Evolutionary conservation across 805 yeast genomes (phyloP).

Genomic region (Candida germanica): DNA sequence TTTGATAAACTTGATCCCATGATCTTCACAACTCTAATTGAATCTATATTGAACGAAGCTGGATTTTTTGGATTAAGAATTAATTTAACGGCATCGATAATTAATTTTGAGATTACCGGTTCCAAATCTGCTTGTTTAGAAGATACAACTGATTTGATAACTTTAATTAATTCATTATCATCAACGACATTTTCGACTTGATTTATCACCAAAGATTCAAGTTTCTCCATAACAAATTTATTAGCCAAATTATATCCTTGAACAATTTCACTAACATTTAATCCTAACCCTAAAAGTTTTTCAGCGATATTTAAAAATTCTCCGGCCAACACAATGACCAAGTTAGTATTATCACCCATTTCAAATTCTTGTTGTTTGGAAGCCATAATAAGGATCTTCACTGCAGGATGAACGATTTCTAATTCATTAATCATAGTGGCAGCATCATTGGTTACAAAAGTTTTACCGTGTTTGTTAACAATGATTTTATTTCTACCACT

Average conservation of each 20-base stretch:
- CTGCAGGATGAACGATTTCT: slow-evolving; percentile 96
- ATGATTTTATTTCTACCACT: slow-evolving; percentile 96
- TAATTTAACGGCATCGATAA: slow-evolving; percentile 78
- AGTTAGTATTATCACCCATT: slow-evolving; percentile 95
- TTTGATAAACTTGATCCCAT: slow-evolving; percentile 82
- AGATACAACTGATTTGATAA: slow-evolving; percentile 81
- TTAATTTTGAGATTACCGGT: slow-evolving; percentile 69
- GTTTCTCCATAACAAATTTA: slow-evolving; percentile 63
- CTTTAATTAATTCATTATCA: slow-evolving; percentile 59
- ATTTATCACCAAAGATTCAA: slow-evolving; percentile 64
- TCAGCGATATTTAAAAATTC: slow-evolving; percentile 86
- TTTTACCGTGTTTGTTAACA: slow-evolving; percentile 81
- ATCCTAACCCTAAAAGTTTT: slow-evolving; percentile 76
- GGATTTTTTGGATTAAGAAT: slow-evolving; percentile 69
- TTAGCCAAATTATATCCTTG: slow-evolving; percentile 92
- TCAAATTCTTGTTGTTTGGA: slow-evolving; percentile 95
- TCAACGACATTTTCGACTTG: slow-evolving; percentile 56
- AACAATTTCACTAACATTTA: slow-evolving; percentile 87
- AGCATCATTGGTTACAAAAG: slow-evolving; percentile 94
- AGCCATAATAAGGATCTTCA: slow-evolving; percentile 92
- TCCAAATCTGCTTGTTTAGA: slow-evolving; percentile 93
- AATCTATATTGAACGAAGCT: slow-evolving; percentile 78
- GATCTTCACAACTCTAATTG: slow-evolving; percentile 91
- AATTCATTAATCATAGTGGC: slow-evolving; percentile 93
- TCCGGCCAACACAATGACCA: slow-evolving; percentile 89